A percentile compares a stretch with the other conserved stretches of the same genome.
Evolutionary conservation across 805 yeast genomes (phyloP).

Genomic region (Candida vaughaniae): DNA sequence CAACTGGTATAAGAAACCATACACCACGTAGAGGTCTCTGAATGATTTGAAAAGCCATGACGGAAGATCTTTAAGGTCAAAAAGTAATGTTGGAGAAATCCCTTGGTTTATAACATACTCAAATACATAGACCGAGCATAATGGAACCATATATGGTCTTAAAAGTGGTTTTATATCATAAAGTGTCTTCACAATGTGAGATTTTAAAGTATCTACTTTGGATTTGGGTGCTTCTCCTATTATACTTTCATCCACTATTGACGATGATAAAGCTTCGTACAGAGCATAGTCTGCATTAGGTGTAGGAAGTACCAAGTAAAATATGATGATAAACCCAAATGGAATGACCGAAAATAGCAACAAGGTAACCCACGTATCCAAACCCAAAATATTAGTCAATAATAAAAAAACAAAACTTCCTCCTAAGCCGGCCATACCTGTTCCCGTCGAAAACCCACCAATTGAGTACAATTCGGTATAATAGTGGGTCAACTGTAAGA

Average conservation of each 20-base stretch:
- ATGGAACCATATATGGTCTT: constrained; percentile 77
- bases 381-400: constrained; percentile 64
- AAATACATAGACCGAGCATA: constrained; percentile 76
- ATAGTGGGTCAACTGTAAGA: constrained; percentile 81
- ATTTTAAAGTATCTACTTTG: not conserved
- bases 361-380: constrained; percentile 55
- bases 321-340: constrained; percentile 43
- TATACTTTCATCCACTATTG: not conserved
- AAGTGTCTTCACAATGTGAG: constrained; percentile 21
- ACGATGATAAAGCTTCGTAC: constrained; percentile 6
- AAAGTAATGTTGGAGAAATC: constrained; percentile 81
- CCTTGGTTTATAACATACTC: constrained; percentile 94
- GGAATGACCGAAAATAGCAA: constrained; percentile 58
- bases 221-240: not conserved
- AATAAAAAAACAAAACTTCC: constrained; percentile 76
- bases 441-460: constrained; percentile 90
- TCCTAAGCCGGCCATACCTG: constrained; percentile 91
- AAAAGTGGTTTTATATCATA: constrained; percentile 42
- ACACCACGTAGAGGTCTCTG: constrained; percentile 87
- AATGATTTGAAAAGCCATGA: constrained; percentile 52
- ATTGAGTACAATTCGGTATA: constrained; percentile 57
- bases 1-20: constrained; percentile 84
- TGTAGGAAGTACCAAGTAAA: constrained; percentile 24
- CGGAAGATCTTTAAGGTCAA: constrained; percentile 70
- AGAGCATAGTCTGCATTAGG: constrained; percentile 8